Conservation (phyloP, 2,329 filamentous ascomycete species). For the Metarhizium sp. region DNA sequence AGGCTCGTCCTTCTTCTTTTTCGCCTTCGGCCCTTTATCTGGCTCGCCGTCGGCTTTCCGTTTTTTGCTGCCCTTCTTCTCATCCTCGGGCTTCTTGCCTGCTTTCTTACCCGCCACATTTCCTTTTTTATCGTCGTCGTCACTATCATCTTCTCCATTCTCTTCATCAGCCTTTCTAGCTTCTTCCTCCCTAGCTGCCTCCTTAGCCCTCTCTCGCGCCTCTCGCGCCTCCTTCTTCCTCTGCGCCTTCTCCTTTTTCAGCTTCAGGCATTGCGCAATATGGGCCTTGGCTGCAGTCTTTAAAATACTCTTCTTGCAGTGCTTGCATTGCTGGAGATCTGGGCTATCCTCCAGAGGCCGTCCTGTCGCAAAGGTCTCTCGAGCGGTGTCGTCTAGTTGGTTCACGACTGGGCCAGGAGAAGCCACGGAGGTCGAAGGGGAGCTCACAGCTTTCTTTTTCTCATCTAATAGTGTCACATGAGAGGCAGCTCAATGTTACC, state of each 20-base stretch:
- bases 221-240: conserved; percentile 68
- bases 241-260: conserved; percentile 75
- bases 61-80: conserved; percentile 61
- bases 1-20: conserved; percentile 92
- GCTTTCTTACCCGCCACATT: conserved; percentile 47
- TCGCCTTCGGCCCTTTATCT: conserved; percentile 77
- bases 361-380: conserved; percentile 73
- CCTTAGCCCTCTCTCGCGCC: conserved; percentile 56
- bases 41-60: conserved; percentile 65
- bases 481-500: not conserved
- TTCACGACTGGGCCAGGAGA: conserved; percentile 51
- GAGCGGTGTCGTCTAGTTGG: conserved; percentile 64
- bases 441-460: conserved; percentile 41
- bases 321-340: conserved; percentile 80
- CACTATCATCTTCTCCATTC: conserved; percentile 37
- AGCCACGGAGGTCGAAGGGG: conserved; percentile 30
- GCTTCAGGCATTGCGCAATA: conserved; percentile 71
- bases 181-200: conserved; percentile 49
- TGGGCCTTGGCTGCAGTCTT: conserved; percentile 68
- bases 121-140: conserved; percentile 35
- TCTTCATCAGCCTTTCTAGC: conserved; percentile 41
- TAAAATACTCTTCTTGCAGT: conserved; percentile 83
- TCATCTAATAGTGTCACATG: conserved; percentile 29
- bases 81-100: conserved; percentile 57
- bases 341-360: conserved; percentile 71